phyloP scores from a whole-genome alignment of 2,329 filamentous ascomycete species.

The Chrysoporthe cubensis region DNA sequence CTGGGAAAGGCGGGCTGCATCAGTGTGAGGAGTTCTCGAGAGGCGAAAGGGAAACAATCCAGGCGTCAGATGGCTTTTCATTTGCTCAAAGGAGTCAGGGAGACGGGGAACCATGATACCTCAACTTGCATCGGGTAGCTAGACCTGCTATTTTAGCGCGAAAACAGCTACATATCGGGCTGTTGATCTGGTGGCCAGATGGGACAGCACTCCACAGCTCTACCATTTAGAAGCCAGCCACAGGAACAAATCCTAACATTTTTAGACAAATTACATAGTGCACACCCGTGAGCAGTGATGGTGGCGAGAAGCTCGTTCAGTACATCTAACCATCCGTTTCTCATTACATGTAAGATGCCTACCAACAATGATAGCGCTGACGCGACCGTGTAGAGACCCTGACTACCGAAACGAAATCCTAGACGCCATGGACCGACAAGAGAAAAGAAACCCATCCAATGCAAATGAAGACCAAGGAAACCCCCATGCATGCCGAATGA shows the following conservation, averaged over 20 bases:
- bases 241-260: not conserved
- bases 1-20: slow-evolving; percentile 1
- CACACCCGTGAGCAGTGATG: not conserved
- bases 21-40: not conserved
- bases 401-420: slow-evolving; percentile 13
- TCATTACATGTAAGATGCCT: slow-evolving; percentile 13
- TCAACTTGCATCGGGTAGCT: slow-evolving; percentile 22
- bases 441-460: not conserved
- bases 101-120: slow-evolving; percentile 25
- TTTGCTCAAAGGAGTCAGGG: not conserved
- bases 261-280: not conserved
- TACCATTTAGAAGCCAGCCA: not conserved
- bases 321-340: slow-evolving; percentile 3
- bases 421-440: slow-evolving; percentile 13
- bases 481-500: slow-evolving; percentile 7
- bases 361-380: slow-evolving; percentile 23
- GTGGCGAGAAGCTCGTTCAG: not conserved
- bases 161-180: slow-evolving; percentile 8
- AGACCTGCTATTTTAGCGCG: slow-evolving; percentile 18
- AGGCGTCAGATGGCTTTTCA: slow-evolving; percentile 7
- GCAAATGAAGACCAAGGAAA: not conserved
- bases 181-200: slow-evolving; percentile 8
- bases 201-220: slow-evolving; percentile 1
- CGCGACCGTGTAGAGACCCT: slow-evolving; percentile 22
- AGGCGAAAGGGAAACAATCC: not conserved